Conservation (phyloP, 768 basidiomycete species). For the Termitomyces sp. region DNA sequence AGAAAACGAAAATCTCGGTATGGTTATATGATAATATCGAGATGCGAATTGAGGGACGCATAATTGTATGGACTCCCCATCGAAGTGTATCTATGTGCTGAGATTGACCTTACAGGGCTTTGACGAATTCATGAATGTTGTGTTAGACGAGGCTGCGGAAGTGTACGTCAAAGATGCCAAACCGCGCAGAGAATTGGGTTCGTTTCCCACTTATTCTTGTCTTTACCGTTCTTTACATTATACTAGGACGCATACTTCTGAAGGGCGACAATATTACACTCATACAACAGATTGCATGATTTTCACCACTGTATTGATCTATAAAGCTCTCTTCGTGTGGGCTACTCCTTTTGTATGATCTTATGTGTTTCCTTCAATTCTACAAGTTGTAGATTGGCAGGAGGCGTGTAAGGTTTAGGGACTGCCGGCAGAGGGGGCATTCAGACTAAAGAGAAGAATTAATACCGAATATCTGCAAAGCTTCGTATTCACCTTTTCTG, state of each 20-base stretch:
- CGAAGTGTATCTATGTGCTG: background rate
- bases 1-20: slow-evolving; percentile 78
- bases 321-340: slow-evolving; percentile 1
- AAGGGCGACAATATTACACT: slow-evolving; percentile 99
- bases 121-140: slow-evolving; percentile 99
- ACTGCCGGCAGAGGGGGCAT: slow-evolving; percentile 83
- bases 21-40: slow-evolving; percentile 98
- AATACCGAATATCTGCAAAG: background rate
- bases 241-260: slow-evolving; percentile 83
- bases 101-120: slow-evolving; percentile 66
- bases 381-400: slow-evolving; percentile 83
- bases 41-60: slow-evolving; percentile 93
- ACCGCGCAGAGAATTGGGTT: slow-evolving; percentile 80
- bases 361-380: slow-evolving; percentile 11
- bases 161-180: slow-evolving; percentile 88
- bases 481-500: slow-evolving; percentile 59
- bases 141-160: slow-evolving; percentile 90
- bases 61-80: slow-evolving; percentile 66
- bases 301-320: slow-evolving; percentile 6
- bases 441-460: slow-evolving; percentile 47
- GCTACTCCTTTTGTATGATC: slow-evolving; percentile 10
- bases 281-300: slow-evolving; percentile 63
- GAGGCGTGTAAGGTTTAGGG: slow-evolving; percentile 58
- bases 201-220: slow-evolving; percentile 16
- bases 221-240: slow-evolving; percentile 2